Conservation (phyloP, 2,329 filamentous ascomycete species). For the Pseudogymnoascus sp. region DNA sequence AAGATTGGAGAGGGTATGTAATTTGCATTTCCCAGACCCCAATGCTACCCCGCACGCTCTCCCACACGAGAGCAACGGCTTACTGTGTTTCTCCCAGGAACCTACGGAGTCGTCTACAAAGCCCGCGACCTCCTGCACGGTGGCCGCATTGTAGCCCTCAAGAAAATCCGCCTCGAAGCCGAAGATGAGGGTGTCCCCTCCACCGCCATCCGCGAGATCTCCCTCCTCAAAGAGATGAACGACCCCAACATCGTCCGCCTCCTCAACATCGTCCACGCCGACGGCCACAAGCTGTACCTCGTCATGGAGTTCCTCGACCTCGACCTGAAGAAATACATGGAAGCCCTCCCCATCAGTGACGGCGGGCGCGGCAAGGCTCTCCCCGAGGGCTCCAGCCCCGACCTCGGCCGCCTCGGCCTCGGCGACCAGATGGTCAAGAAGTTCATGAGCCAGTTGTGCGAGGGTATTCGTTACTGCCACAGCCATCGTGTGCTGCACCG, state of each 20-base stretch:
- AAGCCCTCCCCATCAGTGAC: constrained; percentile 73
- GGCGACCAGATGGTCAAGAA: constrained; percentile 79
- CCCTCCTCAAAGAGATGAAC: constrained; percentile 87
- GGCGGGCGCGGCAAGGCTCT: constrained; percentile 79
- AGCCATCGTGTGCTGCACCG: constrained; percentile 79
- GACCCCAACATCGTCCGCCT: constrained; percentile 84
- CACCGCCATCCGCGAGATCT: constrained; percentile 90
- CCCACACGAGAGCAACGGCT: neutral
- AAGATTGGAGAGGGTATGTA: constrained; percentile 86
- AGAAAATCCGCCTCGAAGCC: constrained; percentile 91
- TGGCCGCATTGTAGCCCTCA: constrained; percentile 81
- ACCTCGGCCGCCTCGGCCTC: constrained; percentile 59
- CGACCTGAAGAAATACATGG: constrained; percentile 95
- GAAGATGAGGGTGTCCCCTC: constrained; percentile 91
- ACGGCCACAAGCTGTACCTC: constrained; percentile 89
- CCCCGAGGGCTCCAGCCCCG: constrained; percentile 62
- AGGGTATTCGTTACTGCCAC: constrained; percentile 82
- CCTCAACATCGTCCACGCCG: constrained; percentile 86
- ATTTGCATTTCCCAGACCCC: constrained; percentile 9
- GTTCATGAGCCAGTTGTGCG: constrained; percentile 82
- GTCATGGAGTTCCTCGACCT: constrained; percentile 88
- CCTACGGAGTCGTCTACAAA: constrained; percentile 93
- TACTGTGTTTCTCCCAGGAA: constrained; percentile 46
- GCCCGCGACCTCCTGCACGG: constrained; percentile 74
- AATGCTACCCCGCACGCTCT: neutral